Percentiles rank a stretch among this genome's conserved stretches.
Evolutionary conservation across 441 rosid species (phyloP).

Genomic region (Erysimum pusillum): DNA sequence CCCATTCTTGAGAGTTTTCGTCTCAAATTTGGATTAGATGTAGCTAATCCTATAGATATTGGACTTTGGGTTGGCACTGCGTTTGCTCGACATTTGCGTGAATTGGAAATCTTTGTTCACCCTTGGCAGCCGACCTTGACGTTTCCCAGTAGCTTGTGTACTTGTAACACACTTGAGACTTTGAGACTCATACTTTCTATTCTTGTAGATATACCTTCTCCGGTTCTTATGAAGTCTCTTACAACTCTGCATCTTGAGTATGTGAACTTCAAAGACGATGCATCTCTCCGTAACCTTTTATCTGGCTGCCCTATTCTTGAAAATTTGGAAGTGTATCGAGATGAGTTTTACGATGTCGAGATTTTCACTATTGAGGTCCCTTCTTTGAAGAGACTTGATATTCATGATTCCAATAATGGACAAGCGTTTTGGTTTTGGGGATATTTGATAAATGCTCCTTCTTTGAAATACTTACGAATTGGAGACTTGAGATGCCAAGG

Average conservation of each 20-base stretch:
- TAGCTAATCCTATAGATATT: background rate
- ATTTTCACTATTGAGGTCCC: conserved; percentile 12
- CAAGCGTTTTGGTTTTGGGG: background rate
- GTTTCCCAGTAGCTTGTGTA: background rate
- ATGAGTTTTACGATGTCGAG: background rate
- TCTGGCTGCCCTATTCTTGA: conserved; percentile 9
- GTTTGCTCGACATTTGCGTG: background rate
- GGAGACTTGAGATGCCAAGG: background rate
- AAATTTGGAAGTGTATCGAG: background rate
- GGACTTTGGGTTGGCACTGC: conserved; percentile 6
- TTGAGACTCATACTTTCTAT: background rate
- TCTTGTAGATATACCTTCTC: background rate
- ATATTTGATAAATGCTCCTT: conserved; percentile 2
- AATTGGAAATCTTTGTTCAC: too few species aligned
- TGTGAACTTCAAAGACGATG: background rate
- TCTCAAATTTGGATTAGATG: background rate
- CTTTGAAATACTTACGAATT: background rate
- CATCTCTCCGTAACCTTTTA: background rate
- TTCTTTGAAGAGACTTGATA: conserved; percentile 5
- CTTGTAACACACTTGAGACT: background rate
- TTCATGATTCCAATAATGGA: background rate
- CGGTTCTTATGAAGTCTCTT: conserved; percentile 5
- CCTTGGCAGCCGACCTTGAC: too few species aligned
- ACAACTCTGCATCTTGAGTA: background rate
- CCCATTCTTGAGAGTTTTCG: background rate